Evolutionary conservation across 2,329 filamentous ascomycete genomes (phyloP).

Genomic region (Cordyceps cicadae): DNA sequence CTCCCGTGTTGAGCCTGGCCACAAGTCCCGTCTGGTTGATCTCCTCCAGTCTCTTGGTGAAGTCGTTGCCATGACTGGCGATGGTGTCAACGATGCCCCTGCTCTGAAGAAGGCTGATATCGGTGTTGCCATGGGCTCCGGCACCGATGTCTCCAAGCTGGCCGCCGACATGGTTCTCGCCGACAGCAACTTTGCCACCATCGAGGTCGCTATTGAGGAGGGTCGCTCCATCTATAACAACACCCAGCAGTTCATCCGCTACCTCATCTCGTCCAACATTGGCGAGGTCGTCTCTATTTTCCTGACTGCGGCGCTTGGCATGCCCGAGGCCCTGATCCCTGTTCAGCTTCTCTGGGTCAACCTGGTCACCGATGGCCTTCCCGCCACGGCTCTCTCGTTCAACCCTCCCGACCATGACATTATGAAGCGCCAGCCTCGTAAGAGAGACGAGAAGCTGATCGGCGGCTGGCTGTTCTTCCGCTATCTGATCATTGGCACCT

Average conservation of each 20-base stretch:
- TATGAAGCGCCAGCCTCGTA: constrained; percentile 85
- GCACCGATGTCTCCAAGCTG: constrained; percentile 92
- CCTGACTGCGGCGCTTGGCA: constrained; percentile 87
- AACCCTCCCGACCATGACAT: constrained; percentile 98
- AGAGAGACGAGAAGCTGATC: constrained; percentile 87
- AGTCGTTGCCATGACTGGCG: constrained; percentile 98
- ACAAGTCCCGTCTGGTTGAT: constrained; percentile 97
- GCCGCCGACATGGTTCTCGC: constrained; percentile 98
- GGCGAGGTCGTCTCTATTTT: constrained; percentile 99
- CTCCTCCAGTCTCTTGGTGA: constrained; percentile 87
- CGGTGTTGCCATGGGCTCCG: constrained; percentile 96
- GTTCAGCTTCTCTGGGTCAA: constrained; percentile 99
- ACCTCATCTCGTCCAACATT: constrained; percentile 98
- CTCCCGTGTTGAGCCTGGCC: constrained; percentile 87
- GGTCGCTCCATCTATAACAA: constrained; percentile 99
- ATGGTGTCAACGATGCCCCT: constrained; percentile 96
- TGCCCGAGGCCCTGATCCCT: constrained; percentile 94
- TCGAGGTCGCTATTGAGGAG: constrained; percentile 91
- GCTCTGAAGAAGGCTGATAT: constrained; percentile 98
- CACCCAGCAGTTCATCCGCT: constrained; percentile 98
- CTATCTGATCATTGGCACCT: constrained; percentile 91
- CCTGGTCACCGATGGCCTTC: constrained; percentile 92
- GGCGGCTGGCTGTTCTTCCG: constrained; percentile 96
- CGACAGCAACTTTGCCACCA: constrained; percentile 98
- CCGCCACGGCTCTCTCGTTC: constrained; percentile 92